Evolutionary conservation across 257 asterid species (phyloP).

Genomic region (Sherardia arvensis): DNA sequence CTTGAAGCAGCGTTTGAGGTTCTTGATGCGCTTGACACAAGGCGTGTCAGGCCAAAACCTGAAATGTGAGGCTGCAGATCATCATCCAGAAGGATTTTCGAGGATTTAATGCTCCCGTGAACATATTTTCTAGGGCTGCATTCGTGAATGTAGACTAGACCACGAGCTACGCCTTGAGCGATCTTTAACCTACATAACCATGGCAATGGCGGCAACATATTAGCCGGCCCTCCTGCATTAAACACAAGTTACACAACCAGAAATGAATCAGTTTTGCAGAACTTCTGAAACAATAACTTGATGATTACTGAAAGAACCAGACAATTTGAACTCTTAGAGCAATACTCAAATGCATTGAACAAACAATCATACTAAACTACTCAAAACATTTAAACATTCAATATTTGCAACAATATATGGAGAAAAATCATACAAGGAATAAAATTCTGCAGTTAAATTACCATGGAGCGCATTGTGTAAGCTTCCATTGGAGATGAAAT

Average conservation of each 20-base stretch:
- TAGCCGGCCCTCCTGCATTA: conserved; percentile 54
- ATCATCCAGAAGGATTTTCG: conserved; percentile 76
- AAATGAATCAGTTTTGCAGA: background rate
- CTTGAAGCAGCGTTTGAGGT: conserved; percentile 25
- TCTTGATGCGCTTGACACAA: conserved; percentile 36
- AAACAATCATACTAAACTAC: background rate
- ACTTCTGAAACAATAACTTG: background rate
- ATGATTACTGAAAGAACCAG: background rate
- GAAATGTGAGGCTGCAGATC: conserved; percentile 70
- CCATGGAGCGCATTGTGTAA: conserved; percentile 77
- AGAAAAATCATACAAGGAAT: background rate
- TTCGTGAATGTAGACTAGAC: conserved; percentile 72
- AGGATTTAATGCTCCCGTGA: conserved; percentile 75
- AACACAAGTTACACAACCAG: background rate
- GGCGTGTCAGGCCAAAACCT: conserved; percentile 75
- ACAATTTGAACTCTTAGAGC: background rate
- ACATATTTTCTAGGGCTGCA: conserved; percentile 60
- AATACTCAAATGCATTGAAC: background rate
- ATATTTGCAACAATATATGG: background rate
- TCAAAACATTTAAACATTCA: background rate
- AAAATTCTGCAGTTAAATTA: too few relatives aligned
- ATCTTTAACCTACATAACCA: conserved; percentile 69
- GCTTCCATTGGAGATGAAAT: conserved; percentile 70
- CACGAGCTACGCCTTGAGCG: conserved; percentile 60
- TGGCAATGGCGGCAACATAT: conserved; percentile 43